Base-by-base conservation (phyloP, 148 eudicot genomes). In the Polygonum maritimum region DNA sequence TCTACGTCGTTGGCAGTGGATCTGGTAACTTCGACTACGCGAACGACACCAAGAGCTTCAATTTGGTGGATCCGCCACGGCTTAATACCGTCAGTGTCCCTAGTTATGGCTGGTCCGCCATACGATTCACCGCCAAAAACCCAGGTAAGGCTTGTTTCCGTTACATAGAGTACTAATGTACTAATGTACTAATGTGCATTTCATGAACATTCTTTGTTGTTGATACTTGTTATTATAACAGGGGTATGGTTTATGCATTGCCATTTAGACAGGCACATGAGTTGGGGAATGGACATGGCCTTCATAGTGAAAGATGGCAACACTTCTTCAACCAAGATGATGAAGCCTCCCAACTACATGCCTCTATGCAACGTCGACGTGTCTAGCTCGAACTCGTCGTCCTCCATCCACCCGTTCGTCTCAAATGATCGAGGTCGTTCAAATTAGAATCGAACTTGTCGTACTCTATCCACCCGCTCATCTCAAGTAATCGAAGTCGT, bases 231-330 rank as follows among this genome's bases (percentile, higher is more conserved):
- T n/a, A n/a, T n/a, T n/a, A 16, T 16, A 16, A 16, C 21, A 74
- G 76, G 76, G 4, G 76, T 74, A 14, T 74, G 76, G 76, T 74
- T 51, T n/a, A 74, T 74, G 76, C 76, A 74, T 74, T 74, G 76
- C 31, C 76, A 74, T 74, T 74, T 3, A 4, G 76, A 74, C 7
- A 26, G 76, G 15, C 76, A 74, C 47, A 14, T 54, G 19, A 51
- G 14, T 52, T 74, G 76, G 76, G 76, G 76, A 11, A 74, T 74
- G 76, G 65, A 51, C 67, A 54, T n/a, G 7, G 76, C 47, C 3
- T 74, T 74, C 47, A 52, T 74, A 6, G 76, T 74, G 44, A 74
- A 54, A 44, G 47, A 54, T 52, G 76, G 76, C n/a, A 10, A 7
- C 10, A 74, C 76, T n/a, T 35, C 65, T 52, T 33, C 76, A 3